Evolutionary conservation across 1,139 yeast genomes (phyloP), one percentile per base, ranked within the genome.

Genomic region (Nakaseomyces nivariensis): DNA sequence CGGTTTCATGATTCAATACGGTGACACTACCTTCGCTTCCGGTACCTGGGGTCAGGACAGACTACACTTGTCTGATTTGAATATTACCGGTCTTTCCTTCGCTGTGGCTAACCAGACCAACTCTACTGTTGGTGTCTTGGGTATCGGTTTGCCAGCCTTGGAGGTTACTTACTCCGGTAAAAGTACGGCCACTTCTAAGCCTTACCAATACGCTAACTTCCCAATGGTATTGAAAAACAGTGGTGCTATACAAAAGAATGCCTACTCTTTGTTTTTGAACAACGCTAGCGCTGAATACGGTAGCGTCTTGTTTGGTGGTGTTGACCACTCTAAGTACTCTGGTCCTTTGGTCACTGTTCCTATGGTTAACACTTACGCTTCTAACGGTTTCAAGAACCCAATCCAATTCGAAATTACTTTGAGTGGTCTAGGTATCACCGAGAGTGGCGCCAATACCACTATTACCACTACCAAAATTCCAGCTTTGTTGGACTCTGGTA

Each of bases 401-500:
- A 67, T 67, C 64, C 72, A 67, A 59, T 67, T 68, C 50, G 78
- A 79, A 36, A 69, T 79, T 40, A 72, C 77, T 0, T 55, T 79
- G 33, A 59, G 57, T 43, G 67, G 69, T 6, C 60, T 75, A 40
- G 76, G 71, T 8, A 49, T 61, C 27, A 27, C 43, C 5, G 64
- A 66, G 37, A 63, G 67, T 29, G 49, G 67, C 48, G 44, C 52
- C 26, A 53, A 59, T 41, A 44, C 46, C 13, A 51, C 60, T 58
- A 66, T 55, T 47, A 53, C 63, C 1, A 49, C 58, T 11, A 52
- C 56, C 2, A 48, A 58, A 10, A 52, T 55, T 38, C 68, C 77
- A 1, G 84, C 81, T 2, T 63, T 79, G 45, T 65, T 84, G 43
- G 90, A 83, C 64, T 76, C 87, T 2, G 89, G 89, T 48, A 77